Base-by-base conservation (phyloP, 192 early-diverging fungal genomes). In the Entophlyctis helioformis region DNA sequence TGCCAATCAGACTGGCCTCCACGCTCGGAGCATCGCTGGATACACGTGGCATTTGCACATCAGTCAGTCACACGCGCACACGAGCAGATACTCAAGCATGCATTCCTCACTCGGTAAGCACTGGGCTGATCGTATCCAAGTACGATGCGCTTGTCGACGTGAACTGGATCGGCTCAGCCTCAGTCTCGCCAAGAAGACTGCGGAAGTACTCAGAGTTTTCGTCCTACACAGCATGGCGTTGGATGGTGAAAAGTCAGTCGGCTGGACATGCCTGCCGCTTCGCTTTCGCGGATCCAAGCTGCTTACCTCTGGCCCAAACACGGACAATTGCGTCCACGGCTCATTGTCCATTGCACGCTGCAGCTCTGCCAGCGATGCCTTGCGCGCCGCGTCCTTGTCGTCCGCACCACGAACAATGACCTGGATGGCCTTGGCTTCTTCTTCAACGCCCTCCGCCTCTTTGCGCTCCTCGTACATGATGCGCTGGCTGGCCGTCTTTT, bases 401-500 rank as follows among this genome's bases (percentile, higher is more conserved):
- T 69, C 62, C 7, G 51, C 29, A 8, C 44, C 40, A 36, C 54
- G 52, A 6, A 64, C 47, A 21, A 35, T 38, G 9, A 60, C 52
- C 51, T 55, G 56, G 15, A 68, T 45, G 8, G 57, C 36, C 35
- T 53, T 53, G 1, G 36, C 57, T 15, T 59, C 60, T 18, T 59
- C 59, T 32, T 72, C 48, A 21, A 46, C 34, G 15, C 29, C 42
- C 10, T 51, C 39, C 0, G 67, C 56, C n/a, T 76, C 72, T 26
- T 83, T 76, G 15, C 72, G 75, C 8, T 81, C 82, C 22, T 86
- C 82, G 18, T 82, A 72, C 48, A 62, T 48, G 49, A 80, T 74
- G 51, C 79, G 63, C 45, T 82, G 81, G 42, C 56, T 73, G 4
- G 81, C 78, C 21, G 74, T 78, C 40, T 77, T 79, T 39, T 71